phyloP scores from a whole-genome alignment of 495 filamentous ascomycete species.

The Aspergillus coremiiformis region DNA sequence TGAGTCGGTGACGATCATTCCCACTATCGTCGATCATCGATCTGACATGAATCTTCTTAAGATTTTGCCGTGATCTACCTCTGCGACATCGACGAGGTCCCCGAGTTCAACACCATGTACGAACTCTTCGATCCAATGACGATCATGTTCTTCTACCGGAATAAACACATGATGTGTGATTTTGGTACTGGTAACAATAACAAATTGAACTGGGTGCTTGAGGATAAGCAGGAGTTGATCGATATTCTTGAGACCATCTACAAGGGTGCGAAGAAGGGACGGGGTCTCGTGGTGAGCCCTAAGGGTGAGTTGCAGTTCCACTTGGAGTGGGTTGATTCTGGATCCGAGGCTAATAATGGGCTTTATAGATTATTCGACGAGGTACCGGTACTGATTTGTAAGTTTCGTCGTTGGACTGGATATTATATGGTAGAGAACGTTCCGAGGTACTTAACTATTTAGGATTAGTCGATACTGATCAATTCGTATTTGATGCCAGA shows the following conservation, averaged over 20 bases:
- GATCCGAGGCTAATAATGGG: slow-evolving; percentile 12
- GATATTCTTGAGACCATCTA: slow-evolving; percentile 99
- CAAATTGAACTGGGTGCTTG: slow-evolving; percentile 92
- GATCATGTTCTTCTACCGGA: slow-evolving; percentile 91
- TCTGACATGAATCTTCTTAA: not conserved
- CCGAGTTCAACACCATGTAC: slow-evolving; percentile 96
- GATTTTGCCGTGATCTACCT: slow-evolving; percentile 81
- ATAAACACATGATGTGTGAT: slow-evolving; percentile 99
- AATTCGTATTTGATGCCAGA: too few species aligned
- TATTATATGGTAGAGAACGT: too few species aligned
- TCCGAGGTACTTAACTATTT: too few species aligned
- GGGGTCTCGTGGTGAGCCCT: slow-evolving; percentile 91
- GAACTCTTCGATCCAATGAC: slow-evolving; percentile 67
- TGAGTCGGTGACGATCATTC: too few species aligned
- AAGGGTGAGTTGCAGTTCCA: slow-evolving; percentile 59
- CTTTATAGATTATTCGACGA: slow-evolving; percentile 65
- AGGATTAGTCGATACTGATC: too few species aligned
- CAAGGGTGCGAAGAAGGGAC: slow-evolving; percentile 91
- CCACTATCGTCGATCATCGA: too few species aligned
- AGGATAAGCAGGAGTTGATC: slow-evolving; percentile 98
- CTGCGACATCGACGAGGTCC: slow-evolving; percentile 92
- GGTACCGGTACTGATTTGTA: slow-evolving; percentile 62
- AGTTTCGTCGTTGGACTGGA: not conserved
- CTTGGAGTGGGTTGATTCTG: too few species aligned
- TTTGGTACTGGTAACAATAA: slow-evolving; percentile 99